Evolutionary conservation across 2,329 filamentous ascomycete genomes (phyloP).

Genomic region (Pseudogymnoascus sp.): DNA sequence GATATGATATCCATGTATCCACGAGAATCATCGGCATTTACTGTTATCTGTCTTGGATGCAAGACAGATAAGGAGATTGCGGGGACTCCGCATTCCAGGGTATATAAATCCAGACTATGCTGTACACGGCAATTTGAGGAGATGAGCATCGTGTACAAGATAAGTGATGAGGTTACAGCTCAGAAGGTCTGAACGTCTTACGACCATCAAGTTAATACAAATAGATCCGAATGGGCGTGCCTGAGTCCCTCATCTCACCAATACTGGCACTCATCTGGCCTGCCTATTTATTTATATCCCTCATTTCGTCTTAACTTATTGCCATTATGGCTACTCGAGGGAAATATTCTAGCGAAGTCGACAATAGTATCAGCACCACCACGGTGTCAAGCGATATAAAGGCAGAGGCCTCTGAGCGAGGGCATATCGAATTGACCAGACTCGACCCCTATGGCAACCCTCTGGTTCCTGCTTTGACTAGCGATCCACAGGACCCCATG

Average conservation of each 20-base stretch:
- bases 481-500: constrained; percentile 43
- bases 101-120: neutral
- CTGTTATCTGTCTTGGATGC: neutral
- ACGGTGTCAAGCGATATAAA: neutral
- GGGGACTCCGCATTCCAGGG: neutral
- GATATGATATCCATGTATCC: neutral
- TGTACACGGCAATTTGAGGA: neutral
- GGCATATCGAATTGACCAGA: neutral
- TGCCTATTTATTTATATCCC: neutral
- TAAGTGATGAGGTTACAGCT: neutral
- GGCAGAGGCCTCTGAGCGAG: neutral
- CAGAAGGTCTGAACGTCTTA: neutral
- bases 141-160: neutral
- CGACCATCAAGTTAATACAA: neutral
- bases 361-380: neutral
- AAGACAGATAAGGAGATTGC: neutral
- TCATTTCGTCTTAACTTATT: neutral
- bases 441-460: constrained; percentile 23
- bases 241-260: neutral
- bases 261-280: neutral
- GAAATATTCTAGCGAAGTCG: neutral
- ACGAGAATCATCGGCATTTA: neutral
- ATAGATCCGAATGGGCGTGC: neutral
- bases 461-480: constrained; percentile 34
- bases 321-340: neutral